Evolutionary conservation across 768 basidiomycete species (phyloP).

Genomic region (Leccinum truebloodii): DNA sequence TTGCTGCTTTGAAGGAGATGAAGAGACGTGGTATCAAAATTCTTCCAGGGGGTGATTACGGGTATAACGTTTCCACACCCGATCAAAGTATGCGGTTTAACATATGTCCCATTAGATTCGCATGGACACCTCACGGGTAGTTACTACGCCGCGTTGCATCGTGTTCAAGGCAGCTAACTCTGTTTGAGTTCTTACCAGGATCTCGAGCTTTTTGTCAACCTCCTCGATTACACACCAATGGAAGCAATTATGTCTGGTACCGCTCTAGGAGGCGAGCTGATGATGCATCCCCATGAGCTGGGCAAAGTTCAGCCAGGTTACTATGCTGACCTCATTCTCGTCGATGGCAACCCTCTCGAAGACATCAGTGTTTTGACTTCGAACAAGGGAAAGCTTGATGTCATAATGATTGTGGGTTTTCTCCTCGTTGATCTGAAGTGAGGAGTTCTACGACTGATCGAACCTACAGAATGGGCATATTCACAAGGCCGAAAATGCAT

Average conservation of each 20-base stretch:
- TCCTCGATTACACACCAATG: constrained; percentile 37
- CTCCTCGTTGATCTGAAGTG: background rate
- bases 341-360: constrained; percentile 38
- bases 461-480: constrained; percentile 27
- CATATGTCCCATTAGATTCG: constrained; percentile 17
- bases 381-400: constrained; percentile 33
- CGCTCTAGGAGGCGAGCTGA: constrained; percentile 37
- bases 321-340: constrained; percentile 38
- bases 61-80: constrained; percentile 18
- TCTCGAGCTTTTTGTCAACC: constrained; percentile 39
- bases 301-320: constrained; percentile 39
- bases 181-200: constrained; percentile 35
- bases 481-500: constrained; percentile 16
- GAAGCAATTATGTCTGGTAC: constrained; percentile 39
- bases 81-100: background rate
- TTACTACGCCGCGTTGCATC: background rate
- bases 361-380: constrained; percentile 35
- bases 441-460: background rate
- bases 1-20: constrained; percentile 39
- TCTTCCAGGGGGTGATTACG: constrained; percentile 41
- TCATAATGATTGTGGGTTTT: constrained; percentile 35
- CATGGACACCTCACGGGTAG: constrained; percentile 37
- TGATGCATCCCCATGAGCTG: constrained; percentile 37
- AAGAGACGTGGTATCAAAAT: constrained; percentile 36
- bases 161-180: constrained; percentile 1